A percentile compares a stretch with the other conserved stretches of the same genome.
phyloP scores from a whole-genome alignment of 2,329 filamentous ascomycete genomes.

The Xenosphaeropsis pyriputrescens region DNA sequence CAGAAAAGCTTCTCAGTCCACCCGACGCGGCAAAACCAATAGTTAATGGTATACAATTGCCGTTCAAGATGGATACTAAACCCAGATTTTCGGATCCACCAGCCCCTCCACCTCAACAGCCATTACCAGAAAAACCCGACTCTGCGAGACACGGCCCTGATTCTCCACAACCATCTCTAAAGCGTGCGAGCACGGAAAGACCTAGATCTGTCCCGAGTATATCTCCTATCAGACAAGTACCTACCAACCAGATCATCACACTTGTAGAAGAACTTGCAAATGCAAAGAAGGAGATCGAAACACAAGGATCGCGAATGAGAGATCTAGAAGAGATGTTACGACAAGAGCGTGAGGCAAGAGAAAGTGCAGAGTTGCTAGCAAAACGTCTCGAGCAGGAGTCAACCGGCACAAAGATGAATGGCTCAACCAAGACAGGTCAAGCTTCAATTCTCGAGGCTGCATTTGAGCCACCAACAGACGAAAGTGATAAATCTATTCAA shows the following conservation, averaged over 20 bases:
- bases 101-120: slow-evolving; percentile 84
- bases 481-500: slow-evolving; percentile 13
- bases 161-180: slow-evolving; percentile 42
- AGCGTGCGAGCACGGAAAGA: slow-evolving; percentile 62
- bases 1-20: slow-evolving; percentile 30
- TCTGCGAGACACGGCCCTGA: slow-evolving; percentile 23
- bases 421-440: slow-evolving; percentile 21
- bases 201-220: slow-evolving; percentile 38
- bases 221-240: slow-evolving; percentile 33
- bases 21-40: background rate
- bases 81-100: slow-evolving; percentile 85
- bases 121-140: slow-evolving; percentile 86
- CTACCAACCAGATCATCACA: slow-evolving; percentile 62
- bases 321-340: slow-evolving; percentile 67
- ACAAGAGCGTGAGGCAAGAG: slow-evolving; percentile 68
- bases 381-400: slow-evolving; percentile 52
- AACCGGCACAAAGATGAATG: slow-evolving; percentile 24
- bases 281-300: slow-evolving; percentile 76
- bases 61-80: slow-evolving; percentile 56
- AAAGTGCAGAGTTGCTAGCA: slow-evolving; percentile 71
- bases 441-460: slow-evolving; percentile 28
- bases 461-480: slow-evolving; percentile 15
- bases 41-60: slow-evolving; percentile 27
- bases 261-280: slow-evolving; percentile 73
- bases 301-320: slow-evolving; percentile 64